Base-by-base conservation (phyloP, 2,329 filamentous ascomycete species). In the Colletotrichum lini region DNA sequence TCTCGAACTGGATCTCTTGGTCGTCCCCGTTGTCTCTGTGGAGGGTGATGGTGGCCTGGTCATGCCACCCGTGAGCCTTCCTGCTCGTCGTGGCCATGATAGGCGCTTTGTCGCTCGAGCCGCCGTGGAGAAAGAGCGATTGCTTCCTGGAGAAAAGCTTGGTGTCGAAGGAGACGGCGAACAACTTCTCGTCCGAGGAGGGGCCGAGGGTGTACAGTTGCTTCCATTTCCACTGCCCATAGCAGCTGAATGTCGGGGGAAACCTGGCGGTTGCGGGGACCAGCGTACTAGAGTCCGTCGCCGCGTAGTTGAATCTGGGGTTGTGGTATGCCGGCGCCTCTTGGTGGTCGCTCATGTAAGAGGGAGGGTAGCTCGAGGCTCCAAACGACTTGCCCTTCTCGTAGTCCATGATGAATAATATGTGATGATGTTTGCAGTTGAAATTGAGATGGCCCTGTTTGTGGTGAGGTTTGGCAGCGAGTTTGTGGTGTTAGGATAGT, bases 171-270 rank as follows among this genome's bases (percentile, higher is more conserved):
- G 67, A 44, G 2, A 71, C 47, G 2, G 62, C 49, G 21, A 66
- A 71, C 16, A 52, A 8, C 3, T 59, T 60, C 2, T 71, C 54
- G 2, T 73, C 63, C 2, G 52, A 57, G 15, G 63, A 56, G 5
- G 67, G 58, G 2, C 67, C 71, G 16, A 73, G 62, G 30, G 60
- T 59, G 15, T 67, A 73, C 1, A 60, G 30, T 3, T 65, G 23
- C 40, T 63, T 71, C 52, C 52, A 67, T 13, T 67, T 73, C 71
- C 71, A 73, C 16, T 44, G 42, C 8, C 26, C 42, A 49, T 73
- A 73, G 52, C 65, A 58, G 7, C 65, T 73, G 10, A 71, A 54
- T 18, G 42, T 63, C 2, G 71, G 71, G 1, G 71, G 71, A 8
- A 71, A 71, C 18, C 59, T 67, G 1, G 59, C 8, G 2, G 59